Evolutionary conservation across 768 basidiomycete genomes (phyloP), one percentile per base, ranked within the genome.

Genomic region (Kwoniella europaea): DNA sequence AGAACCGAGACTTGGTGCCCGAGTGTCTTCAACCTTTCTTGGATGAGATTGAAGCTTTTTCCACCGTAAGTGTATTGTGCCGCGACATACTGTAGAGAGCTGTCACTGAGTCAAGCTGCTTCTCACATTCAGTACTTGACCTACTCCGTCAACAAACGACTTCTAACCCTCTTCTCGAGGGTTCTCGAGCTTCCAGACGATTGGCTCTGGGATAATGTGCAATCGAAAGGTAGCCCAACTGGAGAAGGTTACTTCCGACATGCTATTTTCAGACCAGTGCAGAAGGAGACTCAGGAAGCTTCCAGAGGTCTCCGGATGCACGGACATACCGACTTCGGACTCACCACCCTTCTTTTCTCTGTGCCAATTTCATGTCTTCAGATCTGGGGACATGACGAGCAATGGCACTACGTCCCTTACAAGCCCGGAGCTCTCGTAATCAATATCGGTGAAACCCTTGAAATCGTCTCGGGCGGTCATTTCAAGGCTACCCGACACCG

Each of bases 401-500:
- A 68, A 43, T 77, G 76, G 76, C 24, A 50, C 18, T 74, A 71
- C 55, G 76, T 73, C 1, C 68, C 66, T 35, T 72, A 77, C 58
- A 66, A 65, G 7, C 74, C 71, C 4, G 74, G 74, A 43, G 63
- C 71, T 5, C 35, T 77, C 0, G 71, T 77, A 0, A 64, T 77
- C 24, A 77, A 77, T 56, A 69, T 77, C 20, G 76, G 74, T 1
- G 76, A 77, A 22, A 72, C 74, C 1, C 58, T 76, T 2, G 73
- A 76, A n/a, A 72, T 78, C 55, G 64, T 78, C 15, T 76, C 74
- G 3, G 77, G 77, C 4, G 74, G 73, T n/a, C 65, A 77, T 35
- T 78, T 81, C 71, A 77, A 77, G 57, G 77, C 79, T 10, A 81
- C 79, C 2, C 67, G 73, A 24, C 77, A 78, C 44, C 42, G 74